Conservation (phyloP, 2,329 filamentous ascomycete genomes). For the Cercospora sp. region DNA sequence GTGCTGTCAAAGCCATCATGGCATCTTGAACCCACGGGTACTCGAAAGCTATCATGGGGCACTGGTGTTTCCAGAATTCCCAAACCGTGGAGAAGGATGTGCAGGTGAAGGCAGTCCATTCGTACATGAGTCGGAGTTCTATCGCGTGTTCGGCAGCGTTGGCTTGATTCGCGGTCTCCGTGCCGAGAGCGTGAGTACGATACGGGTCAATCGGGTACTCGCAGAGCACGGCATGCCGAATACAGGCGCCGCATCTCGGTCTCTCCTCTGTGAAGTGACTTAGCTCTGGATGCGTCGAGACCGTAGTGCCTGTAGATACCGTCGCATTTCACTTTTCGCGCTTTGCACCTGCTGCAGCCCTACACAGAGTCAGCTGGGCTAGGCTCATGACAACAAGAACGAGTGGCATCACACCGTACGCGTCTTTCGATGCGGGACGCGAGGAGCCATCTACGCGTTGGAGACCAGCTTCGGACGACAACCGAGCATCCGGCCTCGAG, state of each 20-base stretch:
- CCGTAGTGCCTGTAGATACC: neutral
- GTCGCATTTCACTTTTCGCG: constrained; percentile 28
- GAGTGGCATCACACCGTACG: constrained; percentile 12
- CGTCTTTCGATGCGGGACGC: constrained; percentile 23
- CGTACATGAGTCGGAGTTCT: constrained; percentile 23
- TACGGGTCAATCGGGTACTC: constrained; percentile 24
- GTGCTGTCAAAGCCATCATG: constrained; percentile 28
- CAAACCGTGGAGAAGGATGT: constrained; percentile 21
- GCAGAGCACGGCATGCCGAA: constrained; percentile 27
- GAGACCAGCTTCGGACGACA: neutral
- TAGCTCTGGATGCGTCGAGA: neutral
- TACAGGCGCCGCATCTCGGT: constrained; percentile 28
- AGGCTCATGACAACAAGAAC: neutral
- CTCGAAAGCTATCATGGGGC: constrained; percentile 29
- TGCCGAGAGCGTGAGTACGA: constrained; percentile 10
- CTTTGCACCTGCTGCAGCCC: constrained; percentile 29
- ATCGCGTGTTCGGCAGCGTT: constrained; percentile 15
- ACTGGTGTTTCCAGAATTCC: constrained; percentile 31
- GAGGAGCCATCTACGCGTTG: constrained; percentile 13
- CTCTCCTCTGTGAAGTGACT: constrained; percentile 7
- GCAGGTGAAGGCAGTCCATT: constrained; percentile 24
- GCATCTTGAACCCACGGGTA: constrained; percentile 27
- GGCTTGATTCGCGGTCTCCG: neutral
- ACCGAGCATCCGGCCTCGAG: neutral
- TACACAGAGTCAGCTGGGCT: neutral